Percentiles rank a stretch among this genome's conserved stretches.
phyloP scores from a whole-genome alignment of 352 stramenopile genomes.

The Globisporangium splendens region DNA sequence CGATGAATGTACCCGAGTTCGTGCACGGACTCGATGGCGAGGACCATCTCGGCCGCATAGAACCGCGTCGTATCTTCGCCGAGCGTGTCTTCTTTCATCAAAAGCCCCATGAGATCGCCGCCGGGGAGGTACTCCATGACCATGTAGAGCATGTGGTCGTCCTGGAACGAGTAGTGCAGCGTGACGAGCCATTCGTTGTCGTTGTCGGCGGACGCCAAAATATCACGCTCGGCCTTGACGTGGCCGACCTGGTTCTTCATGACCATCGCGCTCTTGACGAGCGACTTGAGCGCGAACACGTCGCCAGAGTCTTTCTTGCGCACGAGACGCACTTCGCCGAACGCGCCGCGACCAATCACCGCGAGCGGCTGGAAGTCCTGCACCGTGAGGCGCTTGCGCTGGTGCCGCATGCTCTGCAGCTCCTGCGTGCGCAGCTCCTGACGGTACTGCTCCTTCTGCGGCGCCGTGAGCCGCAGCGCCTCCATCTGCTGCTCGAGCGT shows the following conservation, averaged over 20 bases:
- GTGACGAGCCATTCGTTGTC: slow-evolving; percentile 97
- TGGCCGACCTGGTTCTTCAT: slow-evolving; percentile 95
- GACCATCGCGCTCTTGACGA: slow-evolving; percentile 90
- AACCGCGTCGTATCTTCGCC: slow-evolving; percentile 87
- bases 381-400: slow-evolving; percentile 75
- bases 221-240: slow-evolving; percentile 96
- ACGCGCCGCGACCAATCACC: slow-evolving; percentile 98
- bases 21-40: slow-evolving; percentile 98
- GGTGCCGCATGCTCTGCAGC: slow-evolving; percentile 73
- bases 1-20: slow-evolving; percentile 98
- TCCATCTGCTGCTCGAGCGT: slow-evolving; percentile 84
- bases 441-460: slow-evolving; percentile 76
- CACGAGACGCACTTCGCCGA: slow-evolving; percentile 95
- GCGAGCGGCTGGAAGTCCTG: slow-evolving; percentile 96
- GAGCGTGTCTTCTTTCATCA: slow-evolving; percentile 98
- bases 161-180: slow-evolving; percentile 98
- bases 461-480: slow-evolving; percentile 69
- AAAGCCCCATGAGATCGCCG: slow-evolving; percentile 98
- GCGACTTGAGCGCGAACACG: slow-evolving; percentile 91
- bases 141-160: slow-evolving; percentile 85
- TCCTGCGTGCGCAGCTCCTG: slow-evolving; percentile 75
- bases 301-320: slow-evolving; percentile 80
- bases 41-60: slow-evolving; percentile 98
- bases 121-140: slow-evolving; percentile 99
- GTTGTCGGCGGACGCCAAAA: slow-evolving; percentile 91